phyloP scores from a whole-genome alignment of 2,329 filamentous ascomycete species.

The Aphanoascus verrucosus region DNA sequence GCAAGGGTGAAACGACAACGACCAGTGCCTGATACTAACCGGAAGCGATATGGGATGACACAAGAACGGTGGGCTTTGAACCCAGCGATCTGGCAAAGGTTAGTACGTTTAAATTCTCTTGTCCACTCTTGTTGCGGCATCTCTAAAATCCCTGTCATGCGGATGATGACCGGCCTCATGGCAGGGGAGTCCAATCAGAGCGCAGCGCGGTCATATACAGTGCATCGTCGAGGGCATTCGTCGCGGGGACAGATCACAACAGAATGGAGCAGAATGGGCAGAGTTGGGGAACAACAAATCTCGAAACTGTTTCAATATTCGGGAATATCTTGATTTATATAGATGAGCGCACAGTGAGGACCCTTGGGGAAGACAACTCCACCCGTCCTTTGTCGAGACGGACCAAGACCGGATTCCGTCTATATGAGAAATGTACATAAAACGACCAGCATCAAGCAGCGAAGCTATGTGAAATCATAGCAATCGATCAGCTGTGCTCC shows the following conservation, averaged over 20 bases:
- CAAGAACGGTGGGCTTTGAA: not conserved
- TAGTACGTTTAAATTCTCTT: not conserved
- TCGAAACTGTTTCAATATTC: not conserved
- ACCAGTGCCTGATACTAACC: constrained; percentile 8
- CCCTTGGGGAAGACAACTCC: constrained; percentile 5
- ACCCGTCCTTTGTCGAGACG: not conserved
- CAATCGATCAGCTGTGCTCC: constrained; percentile 66
- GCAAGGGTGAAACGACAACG: not conserved
- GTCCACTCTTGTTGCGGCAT: not conserved
- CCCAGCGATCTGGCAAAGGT: constrained; percentile 3
- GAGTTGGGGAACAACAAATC: not conserved
- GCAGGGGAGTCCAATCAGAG: constrained; percentile 8
- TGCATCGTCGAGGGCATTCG: not conserved
- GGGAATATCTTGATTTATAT: not conserved
- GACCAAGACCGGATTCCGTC: not conserved
- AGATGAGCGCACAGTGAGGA: not conserved
- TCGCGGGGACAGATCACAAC: not conserved
- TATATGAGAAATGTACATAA: not conserved
- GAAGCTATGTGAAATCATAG: constrained; percentile 67
- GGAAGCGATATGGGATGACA: not conserved
- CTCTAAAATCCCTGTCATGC: constrained; percentile 7
- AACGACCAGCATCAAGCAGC: not conserved
- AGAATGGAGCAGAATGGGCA: not conserved
- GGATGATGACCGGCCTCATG: not conserved
- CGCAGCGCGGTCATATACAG: not conserved